phyloP scores from a whole-genome alignment of 176 grass and related monocot genomes.

The Cenchrus fungigraminus region DNA sequence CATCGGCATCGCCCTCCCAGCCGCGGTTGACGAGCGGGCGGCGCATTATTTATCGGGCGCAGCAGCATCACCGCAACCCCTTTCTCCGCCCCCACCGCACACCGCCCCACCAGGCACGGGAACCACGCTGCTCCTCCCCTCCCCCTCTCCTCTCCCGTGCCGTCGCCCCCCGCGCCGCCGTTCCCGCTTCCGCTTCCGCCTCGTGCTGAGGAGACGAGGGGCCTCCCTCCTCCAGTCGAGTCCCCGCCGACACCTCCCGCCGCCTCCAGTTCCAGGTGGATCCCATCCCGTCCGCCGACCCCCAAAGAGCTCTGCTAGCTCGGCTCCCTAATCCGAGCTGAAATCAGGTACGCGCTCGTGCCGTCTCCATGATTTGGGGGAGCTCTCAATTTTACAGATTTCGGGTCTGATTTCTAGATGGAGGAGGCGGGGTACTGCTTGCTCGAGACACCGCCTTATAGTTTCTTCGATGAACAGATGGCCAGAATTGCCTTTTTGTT shows the following conservation, averaged over 20 bases:
- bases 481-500: neutral
- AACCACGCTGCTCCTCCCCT: neutral
- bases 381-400: neutral
- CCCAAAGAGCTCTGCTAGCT: neutral
- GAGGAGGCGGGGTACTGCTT: neutral
- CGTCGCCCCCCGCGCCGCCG: slow-evolving; percentile 2
- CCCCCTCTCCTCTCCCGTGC: neutral
- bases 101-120: neutral
- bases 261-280: neutral
- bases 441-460: neutral
- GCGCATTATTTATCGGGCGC: neutral
- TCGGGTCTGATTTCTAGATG: neutral
- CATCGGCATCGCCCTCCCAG: neutral
- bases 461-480: neutral
- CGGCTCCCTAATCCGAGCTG: slow-evolving; percentile 2
- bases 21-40: slow-evolving; percentile 6
- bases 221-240: neutral
- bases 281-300: neutral
- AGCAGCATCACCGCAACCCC: slow-evolving; percentile 1
- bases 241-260: neutral
- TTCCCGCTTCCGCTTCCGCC: neutral
- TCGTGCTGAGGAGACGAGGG: neutral
- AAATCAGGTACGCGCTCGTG: neutral
- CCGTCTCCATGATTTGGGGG: neutral
- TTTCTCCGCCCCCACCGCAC: slow-evolving; percentile 23